Evolutionary conservation across 2,329 filamentous ascomycete genomes (phyloP), one percentile per base, ranked within the genome.

Genomic region (Trichoderma sp.): DNA sequence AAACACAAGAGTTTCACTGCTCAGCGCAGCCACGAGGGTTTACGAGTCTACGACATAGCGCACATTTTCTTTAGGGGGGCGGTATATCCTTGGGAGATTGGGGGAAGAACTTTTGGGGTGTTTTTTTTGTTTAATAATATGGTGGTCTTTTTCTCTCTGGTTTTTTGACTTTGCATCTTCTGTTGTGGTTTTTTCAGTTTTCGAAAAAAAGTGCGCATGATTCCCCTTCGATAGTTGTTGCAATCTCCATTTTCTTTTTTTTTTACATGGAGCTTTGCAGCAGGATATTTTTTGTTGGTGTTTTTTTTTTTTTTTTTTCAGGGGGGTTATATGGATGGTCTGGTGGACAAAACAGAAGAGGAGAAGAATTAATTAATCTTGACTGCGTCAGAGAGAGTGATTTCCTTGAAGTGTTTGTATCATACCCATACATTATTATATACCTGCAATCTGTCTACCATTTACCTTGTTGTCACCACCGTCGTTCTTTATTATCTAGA

Each of bases 1-100:
- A 59, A 66, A 66, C 49, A 66, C 46, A 71, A 49, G 56, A 49
- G 46, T 49, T 54, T 54, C 68, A 68, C 54, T 68, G 65, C 69
- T 73, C 74, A 73, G 73, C 74, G 73, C 75, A 76, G 70, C 73
- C 75, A 78, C 74, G 76, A 77, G 74, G 75, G 74, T 43, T 77
- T 49, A 80, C 73, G 78, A 80, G 75, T 76, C 76, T 69, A 76
- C 69, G 71, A 75, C 39, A 65, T 52, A 69, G 70, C 70, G 71
- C 68, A 43, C 58, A 66, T 51, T 34, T 69, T 24, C 54, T 37
- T 43, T 43, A n/a, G 39, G 52, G 61, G 54, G 46, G 68, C 34
- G 52, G 61, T 66, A 54, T 70, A 54, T 70, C 65, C 65, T 59
- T 66, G 32, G 56, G 60, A 46, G 54, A 66, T 18, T 26, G 68